A percentile compares a stretch with the other conserved stretches of the same genome.
phyloP scores from a whole-genome alignment of 352 stramenopile species.

The Saprolegnia parasitica region DNA sequence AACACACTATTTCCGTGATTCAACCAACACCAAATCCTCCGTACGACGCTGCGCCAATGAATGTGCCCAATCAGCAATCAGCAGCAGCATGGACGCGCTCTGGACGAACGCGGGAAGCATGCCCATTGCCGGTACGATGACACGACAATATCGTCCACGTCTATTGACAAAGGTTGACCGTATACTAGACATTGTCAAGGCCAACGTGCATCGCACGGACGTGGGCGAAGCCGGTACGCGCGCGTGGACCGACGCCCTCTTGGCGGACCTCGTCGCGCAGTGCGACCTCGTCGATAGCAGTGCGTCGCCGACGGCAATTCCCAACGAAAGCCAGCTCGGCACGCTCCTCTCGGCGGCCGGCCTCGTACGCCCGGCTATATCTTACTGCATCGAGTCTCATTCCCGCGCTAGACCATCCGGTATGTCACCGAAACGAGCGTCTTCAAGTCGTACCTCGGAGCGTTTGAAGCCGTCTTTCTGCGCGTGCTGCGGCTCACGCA shows the following conservation, averaged over 20 bases:
- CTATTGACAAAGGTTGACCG: background rate
- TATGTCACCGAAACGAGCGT: constrained; percentile 10
- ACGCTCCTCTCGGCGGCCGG: constrained; percentile 22
- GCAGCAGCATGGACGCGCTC: background rate
- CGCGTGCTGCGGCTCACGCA: constrained; percentile 9
- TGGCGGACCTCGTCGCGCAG: constrained; percentile 5
- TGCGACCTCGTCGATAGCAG: background rate
- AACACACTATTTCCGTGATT: no score
- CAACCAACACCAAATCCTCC: background rate
- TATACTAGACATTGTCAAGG: constrained; percentile 27
- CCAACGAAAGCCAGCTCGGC: constrained; percentile 15
- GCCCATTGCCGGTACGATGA: background rate
- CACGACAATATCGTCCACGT: background rate
- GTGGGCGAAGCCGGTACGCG: constrained; percentile 6
- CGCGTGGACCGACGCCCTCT: constrained; percentile 9
- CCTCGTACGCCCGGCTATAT: background rate
- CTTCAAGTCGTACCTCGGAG: constrained; percentile 1
- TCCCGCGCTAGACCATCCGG: constrained; percentile 14
- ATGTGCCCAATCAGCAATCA: background rate
- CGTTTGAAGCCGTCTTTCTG: constrained; percentile 27
- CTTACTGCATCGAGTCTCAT: background rate
- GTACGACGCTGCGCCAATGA: background rate
- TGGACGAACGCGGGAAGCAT: background rate
- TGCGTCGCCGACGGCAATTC: background rate
- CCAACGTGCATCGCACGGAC: constrained; percentile 13